phyloP scores from a whole-genome alignment of 2,329 filamentous ascomycete species.

The Bipolaris bicolor region DNA sequence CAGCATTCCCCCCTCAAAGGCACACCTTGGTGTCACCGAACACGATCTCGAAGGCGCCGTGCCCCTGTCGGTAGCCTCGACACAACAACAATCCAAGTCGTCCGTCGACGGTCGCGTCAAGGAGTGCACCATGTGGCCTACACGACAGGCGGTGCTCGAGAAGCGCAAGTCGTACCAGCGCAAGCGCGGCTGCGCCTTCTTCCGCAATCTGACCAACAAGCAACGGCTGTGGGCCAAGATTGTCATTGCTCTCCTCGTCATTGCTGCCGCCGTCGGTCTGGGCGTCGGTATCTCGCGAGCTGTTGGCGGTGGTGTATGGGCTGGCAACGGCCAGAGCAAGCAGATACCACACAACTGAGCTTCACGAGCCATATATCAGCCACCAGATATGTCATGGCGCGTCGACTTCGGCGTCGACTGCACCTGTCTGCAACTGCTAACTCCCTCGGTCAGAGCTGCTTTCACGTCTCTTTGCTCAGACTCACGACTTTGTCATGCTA shows the following conservation, averaged over 20 bases:
- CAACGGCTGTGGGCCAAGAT: slow-evolving; percentile 55
- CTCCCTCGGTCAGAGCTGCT: slow-evolving; percentile 1
- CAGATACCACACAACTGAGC: slow-evolving; percentile 40
- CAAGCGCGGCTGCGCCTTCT: slow-evolving; percentile 49
- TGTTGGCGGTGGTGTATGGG: slow-evolving; percentile 57
- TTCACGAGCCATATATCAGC: not conserved
- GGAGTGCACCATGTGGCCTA: slow-evolving; percentile 61
- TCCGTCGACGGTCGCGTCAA: slow-evolving; percentile 52
- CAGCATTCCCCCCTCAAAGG: slow-evolving; percentile 35
- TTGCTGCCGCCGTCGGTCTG: slow-evolving; percentile 55
- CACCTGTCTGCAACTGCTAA: not conserved
- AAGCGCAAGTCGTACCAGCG: slow-evolving; percentile 50
- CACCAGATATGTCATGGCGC: not conserved
- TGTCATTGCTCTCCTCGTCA: slow-evolving; percentile 52
- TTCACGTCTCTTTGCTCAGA: slow-evolving; percentile 7
- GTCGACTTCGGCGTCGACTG: not conserved
- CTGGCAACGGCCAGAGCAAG: slow-evolving; percentile 47
- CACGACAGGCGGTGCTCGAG: slow-evolving; percentile 55
- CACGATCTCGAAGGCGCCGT: slow-evolving; percentile 50
- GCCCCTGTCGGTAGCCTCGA: slow-evolving; percentile 49
- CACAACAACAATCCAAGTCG: slow-evolving; percentile 47
- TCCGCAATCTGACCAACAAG: slow-evolving; percentile 51
- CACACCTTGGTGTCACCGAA: slow-evolving; percentile 45
- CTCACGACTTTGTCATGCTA: slow-evolving; percentile 22
- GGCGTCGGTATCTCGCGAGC: slow-evolving; percentile 57